Base-by-base conservation (phyloP, 139 green algal species). In the Chlorella vulgaris region DNA sequence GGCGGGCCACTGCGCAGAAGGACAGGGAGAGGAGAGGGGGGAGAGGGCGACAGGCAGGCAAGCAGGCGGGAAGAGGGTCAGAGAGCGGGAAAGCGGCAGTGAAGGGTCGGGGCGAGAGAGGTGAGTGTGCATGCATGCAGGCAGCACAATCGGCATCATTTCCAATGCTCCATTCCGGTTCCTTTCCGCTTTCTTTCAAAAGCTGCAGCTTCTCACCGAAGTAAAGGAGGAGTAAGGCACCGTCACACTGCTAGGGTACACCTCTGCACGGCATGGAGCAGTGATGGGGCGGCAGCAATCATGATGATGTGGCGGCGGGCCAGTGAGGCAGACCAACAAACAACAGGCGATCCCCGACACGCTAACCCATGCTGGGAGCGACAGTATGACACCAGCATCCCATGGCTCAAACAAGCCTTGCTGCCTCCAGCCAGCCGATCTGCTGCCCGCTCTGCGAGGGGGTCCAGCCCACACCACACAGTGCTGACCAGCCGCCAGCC, bases 1-100 rank as follows among this genome's bases (percentile, higher is more conserved):
- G 26, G 74, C 74, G 31, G 70, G 70, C 70, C 70, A 78, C 70
- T 78, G 70, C 70, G 7, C 13, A 15, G 4, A 22, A 43, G 7
- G 68, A 43, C 38, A 33, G n/a, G 69, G n/a, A n/a, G 1, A 33
- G n/a, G 13, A 18, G 15, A 8, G 55, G 18, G 15, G 36, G 22
- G 4, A 36, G 66, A 42, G 7, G 13, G 35, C n/a, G 31, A 28
- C 7, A 7, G 31, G 63, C 26, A 10, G 66, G 4, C 5, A 42
- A 26, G 66, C 38, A 42, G 4, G 36, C 21, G 38, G 66, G 7
- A 15, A 7, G 1, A 15, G 38, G 22, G 66, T 35, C 28, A 39
- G n/a, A 39, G 18, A 4, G 6, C 15, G 15, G 22, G 55, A 8
- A 28, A 31, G 55, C 13, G 47, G 47, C 47, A 55, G 47, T 10